Conservation (phyloP, 345 rosid species). For the Eucalyptus erythrocorys region DNA sequence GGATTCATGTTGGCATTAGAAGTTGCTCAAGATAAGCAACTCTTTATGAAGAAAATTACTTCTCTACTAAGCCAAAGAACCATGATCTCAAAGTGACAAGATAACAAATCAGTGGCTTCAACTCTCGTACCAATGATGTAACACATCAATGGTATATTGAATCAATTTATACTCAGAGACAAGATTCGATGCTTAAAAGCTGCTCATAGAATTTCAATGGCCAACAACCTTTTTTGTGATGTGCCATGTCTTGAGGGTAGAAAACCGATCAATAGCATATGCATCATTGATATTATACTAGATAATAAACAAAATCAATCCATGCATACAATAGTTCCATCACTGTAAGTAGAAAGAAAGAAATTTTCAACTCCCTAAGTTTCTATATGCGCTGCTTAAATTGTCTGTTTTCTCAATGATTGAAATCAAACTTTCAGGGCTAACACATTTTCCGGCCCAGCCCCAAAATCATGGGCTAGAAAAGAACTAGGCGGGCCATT, state of each 20-base stretch:
- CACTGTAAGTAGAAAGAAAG: background rate
- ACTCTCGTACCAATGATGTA: rapidly evolving
- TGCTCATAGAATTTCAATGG: background rate
- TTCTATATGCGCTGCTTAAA: background rate
- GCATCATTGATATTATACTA: background rate
- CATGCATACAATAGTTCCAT: background rate
- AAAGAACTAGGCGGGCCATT: background rate
- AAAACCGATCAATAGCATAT: background rate
- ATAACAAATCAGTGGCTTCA: background rate
- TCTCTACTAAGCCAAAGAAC: background rate
- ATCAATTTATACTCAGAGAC: background rate
- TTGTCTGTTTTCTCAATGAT: background rate
- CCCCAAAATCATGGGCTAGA: background rate
- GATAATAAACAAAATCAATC: background rate
- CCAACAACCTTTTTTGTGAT: background rate
- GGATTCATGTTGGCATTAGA: background rate
- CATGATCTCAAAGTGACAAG: background rate
- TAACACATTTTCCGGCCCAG: background rate
- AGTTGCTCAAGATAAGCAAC: background rate
- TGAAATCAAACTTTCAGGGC: background rate
- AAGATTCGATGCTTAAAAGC: background rate
- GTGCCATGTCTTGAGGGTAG: background rate
- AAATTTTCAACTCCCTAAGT: background rate
- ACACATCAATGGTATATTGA: background rate
- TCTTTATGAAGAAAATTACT: background rate